A percentile compares a stretch with the other conserved stretches of the same genome.
Evolutionary conservation across 2,329 filamentous ascomycete species (phyloP).

Genomic region (Epichloe sylvatica): DNA sequence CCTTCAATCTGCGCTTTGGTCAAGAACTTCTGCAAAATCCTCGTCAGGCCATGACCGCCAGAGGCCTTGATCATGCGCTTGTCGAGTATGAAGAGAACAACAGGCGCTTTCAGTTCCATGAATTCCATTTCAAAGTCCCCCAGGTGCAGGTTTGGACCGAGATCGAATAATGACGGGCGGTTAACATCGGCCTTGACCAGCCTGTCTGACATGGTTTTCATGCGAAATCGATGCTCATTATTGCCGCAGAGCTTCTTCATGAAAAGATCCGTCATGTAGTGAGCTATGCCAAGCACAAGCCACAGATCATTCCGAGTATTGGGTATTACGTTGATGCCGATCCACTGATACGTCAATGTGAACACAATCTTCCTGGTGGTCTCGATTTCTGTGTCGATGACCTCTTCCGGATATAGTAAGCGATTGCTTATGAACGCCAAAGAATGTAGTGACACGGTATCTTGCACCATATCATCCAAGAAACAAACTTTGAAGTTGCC

Average conservation of each 20-base stretch:
- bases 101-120: conserved; percentile 74
- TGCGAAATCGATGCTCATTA: conserved; percentile 83
- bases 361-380: conserved; percentile 70
- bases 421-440: conserved; percentile 79
- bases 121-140: conserved; percentile 82
- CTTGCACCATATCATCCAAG: conserved; percentile 70
- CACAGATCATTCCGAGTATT: conserved; percentile 70
- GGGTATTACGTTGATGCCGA: conserved; percentile 82
- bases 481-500: conserved; percentile 88
- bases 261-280: conserved; percentile 90
- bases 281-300: conserved; percentile 79
- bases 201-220: conserved; percentile 71
- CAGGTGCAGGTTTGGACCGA: conserved; percentile 64
- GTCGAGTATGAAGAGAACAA: conserved; percentile 89
- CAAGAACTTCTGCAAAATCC: conserved; percentile 76
- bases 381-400: conserved; percentile 74
- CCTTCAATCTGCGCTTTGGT: conserved; percentile 63
- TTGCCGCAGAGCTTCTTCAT: conserved; percentile 84
- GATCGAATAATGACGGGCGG: conserved; percentile 66
- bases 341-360: conserved; percentile 82
- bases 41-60: conserved; percentile 63
- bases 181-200: conserved; percentile 71
- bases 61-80: conserved; percentile 80
- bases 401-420: conserved; percentile 68
- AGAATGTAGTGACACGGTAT: conserved; percentile 65